phyloP scores from a whole-genome alignment of 306 rosid genomes.

The Vigna reflexopilosa region DNA sequence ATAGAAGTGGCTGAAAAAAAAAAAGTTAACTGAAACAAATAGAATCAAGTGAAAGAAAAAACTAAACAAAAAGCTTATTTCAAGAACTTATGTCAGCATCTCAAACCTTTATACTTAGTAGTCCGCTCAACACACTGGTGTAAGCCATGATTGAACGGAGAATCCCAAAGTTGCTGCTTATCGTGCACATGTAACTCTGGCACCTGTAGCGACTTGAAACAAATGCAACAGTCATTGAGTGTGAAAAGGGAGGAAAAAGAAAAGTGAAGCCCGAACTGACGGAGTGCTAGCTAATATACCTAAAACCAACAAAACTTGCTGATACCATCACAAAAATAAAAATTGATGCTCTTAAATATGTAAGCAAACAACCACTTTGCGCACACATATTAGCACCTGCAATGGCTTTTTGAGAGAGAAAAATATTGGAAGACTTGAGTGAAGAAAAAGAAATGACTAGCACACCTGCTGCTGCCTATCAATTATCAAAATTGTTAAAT shows the following conservation, averaged over 20 bases:
- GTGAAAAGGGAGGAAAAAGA: not conserved
- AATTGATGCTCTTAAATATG: not conserved
- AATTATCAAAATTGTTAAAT: conserved; percentile 19
- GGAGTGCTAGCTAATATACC: conserved; percentile 28
- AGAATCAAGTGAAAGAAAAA: conserved; percentile 19
- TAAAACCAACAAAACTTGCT: conserved; percentile 12
- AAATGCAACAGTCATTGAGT: conserved; percentile 26
- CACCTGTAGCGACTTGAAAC: conserved; percentile 32
- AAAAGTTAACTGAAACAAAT: not conserved
- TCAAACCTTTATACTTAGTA: conserved; percentile 71
- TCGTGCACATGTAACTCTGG: conserved; percentile 42
- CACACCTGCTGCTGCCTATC: not conserved
- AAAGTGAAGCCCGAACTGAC: not conserved
- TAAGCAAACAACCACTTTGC: not conserved
- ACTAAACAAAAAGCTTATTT: conserved; percentile 18
- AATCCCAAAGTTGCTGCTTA: conserved; percentile 64
- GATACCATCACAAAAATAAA: conserved; percentile 10
- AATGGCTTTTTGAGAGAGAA: not conserved
- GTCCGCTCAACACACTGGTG: conserved; percentile 77
- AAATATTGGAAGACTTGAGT: not conserved
- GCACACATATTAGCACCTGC: not conserved
- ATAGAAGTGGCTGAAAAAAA: conserved; percentile 1
- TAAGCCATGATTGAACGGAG: conserved; percentile 65
- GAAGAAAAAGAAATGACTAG: not conserved
- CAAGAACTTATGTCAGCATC: conserved; percentile 19